Base-by-base conservation (phyloP, 1,284 basidiomycete species). In the Tilletia walkeri region DNA sequence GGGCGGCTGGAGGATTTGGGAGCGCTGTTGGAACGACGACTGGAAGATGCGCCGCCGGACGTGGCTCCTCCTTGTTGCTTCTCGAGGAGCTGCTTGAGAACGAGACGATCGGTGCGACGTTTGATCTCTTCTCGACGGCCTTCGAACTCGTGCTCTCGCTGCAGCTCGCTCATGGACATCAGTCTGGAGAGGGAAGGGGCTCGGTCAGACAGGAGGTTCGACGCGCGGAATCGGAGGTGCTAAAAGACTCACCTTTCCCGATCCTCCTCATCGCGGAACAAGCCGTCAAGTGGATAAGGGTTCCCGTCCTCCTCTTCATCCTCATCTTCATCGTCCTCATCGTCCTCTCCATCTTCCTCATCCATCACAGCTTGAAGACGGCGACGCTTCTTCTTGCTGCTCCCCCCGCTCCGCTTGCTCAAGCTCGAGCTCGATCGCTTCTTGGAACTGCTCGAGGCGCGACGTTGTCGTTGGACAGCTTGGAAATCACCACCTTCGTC, bases 231-330 rank as follows among this genome's bases (percentile, higher is more conserved):
- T 5, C 30, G 20, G 6, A 16, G 67, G 9, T 36, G 66, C 65
- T 18, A 34, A 53, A 53, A 39, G 24, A 65, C 53, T 85, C 84
- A 93, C 92, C 87, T 85, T 75, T 91, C 88, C 80, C 91, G 89
- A 83, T 97, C 95, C 3, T 86, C 87, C 77, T 93, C 92, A 78
- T 94, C 89, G 70, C 89, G 88, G 83, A 92, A 97, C 84, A 93
- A 93, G 63, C 92, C 93, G 78, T 96, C 94, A 24, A 95, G 85
- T 0, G 93, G 94, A 82, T 93, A 97, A 4, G 90, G 90, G 76
- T 92, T 91, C n/a, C 80, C 41, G 50, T 70, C 67, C 20, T 73
- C 67, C 34, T 68, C 48, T 2, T 63, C 67, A 45, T 70, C 70
- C 12, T 72, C 70, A 30, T 70, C 69, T n/a, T 54, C 36, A n/a